These are phyloP conservation scores for Scheffersomyces insectosa DNA, from an alignment of 1,139 yeast species.

Conservation along the genomic window DNA sequence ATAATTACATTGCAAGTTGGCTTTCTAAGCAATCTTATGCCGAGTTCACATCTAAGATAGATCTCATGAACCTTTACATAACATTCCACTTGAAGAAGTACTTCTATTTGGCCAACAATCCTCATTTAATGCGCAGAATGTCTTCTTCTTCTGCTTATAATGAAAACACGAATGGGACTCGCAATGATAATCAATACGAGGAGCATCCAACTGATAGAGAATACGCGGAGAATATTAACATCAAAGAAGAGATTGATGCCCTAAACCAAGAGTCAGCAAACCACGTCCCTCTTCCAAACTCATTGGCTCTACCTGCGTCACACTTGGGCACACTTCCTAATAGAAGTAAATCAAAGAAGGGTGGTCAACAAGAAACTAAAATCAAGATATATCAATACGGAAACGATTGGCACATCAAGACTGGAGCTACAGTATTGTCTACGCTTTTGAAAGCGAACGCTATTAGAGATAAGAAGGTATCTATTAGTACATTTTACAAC, in stretches of 20 bases:
- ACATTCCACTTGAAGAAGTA: conserved; percentile 58
- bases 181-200: not conserved
- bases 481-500: conserved; percentile 69
- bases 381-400: conserved; percentile 66
- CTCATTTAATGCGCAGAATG: conserved; percentile 20
- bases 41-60: conserved; percentile 50
- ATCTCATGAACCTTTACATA: conserved; percentile 60
- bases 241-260: conserved; percentile 17
- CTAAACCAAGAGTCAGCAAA: not conserved
- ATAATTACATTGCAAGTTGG: conserved; percentile 58
- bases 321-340: conserved; percentile 1
- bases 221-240: conserved; percentile 15
- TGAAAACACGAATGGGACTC: conserved; percentile 2
- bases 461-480: conserved; percentile 36
- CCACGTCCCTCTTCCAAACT: not conserved
- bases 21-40: conserved; percentile 43
- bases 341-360: conserved; percentile 13
- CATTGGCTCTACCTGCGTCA: conserved; percentile 1
- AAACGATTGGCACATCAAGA: conserved; percentile 75
- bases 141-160: conserved; percentile 4
- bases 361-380: conserved; percentile 36
- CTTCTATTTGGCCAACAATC: conserved; percentile 37
- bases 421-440: conserved; percentile 62
- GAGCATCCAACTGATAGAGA: conserved; percentile 9
- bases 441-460: conserved; percentile 56